Evolutionary conservation across 2,329 filamentous ascomycete species (phyloP).

Genomic region (Cordyceps farinosa): DNA sequence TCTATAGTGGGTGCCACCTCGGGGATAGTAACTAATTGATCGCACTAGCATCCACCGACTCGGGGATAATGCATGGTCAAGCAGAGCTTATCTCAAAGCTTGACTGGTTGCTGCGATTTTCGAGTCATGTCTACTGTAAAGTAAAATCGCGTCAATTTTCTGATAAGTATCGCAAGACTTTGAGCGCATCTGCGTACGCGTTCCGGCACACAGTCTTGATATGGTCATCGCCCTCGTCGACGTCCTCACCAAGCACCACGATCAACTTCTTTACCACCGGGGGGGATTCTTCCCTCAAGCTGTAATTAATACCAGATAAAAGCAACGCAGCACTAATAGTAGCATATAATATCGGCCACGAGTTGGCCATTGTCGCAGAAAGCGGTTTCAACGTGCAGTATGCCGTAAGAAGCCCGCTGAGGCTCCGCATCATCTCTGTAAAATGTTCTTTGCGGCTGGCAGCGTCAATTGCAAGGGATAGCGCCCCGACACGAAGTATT

Average conservation of each 20-base stretch:
- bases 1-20: neutral
- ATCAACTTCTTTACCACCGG: neutral
- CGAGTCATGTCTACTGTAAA: no score
- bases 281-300: neutral
- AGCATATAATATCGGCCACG: neutral
- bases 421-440: neutral
- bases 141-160: neutral
- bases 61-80: neutral
- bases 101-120: no score
- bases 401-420: neutral
- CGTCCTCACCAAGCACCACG: neutral
- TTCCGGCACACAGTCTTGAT: neutral
- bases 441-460: neutral
- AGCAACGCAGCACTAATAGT: neutral
- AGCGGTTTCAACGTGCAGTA: slow-evolving; percentile 2
- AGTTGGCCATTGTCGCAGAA: neutral
- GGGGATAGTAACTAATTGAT: neutral
- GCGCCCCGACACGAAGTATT: neutral
- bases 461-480: neutral
- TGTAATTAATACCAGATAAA: neutral
- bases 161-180: neutral
- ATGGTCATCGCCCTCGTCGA: neutral
- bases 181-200: neutral
- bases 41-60: neutral
- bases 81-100: no score